phyloP scores from a whole-genome alignment of 139 green algal species.

The Micromonas pusilla region DNA sequence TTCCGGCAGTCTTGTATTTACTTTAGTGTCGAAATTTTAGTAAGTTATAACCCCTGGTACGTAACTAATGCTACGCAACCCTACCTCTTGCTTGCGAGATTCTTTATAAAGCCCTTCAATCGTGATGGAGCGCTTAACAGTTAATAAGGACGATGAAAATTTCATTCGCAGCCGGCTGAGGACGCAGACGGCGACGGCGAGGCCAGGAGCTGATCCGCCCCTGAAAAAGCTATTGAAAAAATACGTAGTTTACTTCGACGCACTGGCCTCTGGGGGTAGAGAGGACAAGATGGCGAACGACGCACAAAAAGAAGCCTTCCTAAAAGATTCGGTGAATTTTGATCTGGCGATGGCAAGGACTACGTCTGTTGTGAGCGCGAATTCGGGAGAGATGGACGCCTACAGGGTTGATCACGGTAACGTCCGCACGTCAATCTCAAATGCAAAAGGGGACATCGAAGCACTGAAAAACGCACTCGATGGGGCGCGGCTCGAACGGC shows the following conservation, averaged over 20 bases:
- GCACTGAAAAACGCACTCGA: conserved; percentile 47
- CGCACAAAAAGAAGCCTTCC: conserved; percentile 19
- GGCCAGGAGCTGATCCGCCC: conserved; percentile 32
- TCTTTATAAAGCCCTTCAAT: no score
- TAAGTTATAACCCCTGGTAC: no score
- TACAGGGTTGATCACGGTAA: conserved; percentile 16
- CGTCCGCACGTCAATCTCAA: not conserved
- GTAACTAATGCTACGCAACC: no score
- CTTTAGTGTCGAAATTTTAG: no score
- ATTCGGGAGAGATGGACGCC: conserved; percentile 40
- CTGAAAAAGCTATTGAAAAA: conserved; percentile 48
- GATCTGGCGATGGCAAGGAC: conserved; percentile 38
- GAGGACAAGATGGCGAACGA: conserved; percentile 21
- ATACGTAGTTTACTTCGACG: conserved; percentile 24
- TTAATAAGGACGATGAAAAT: not conserved
- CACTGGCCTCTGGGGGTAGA: not conserved
- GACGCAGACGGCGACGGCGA: not conserved
- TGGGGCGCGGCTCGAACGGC: conserved; percentile 36
- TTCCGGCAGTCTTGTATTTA: no score
- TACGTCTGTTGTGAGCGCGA: conserved; percentile 36
- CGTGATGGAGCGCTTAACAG: no score
- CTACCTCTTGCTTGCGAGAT: no score
- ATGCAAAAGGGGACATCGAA: conserved; percentile 32
- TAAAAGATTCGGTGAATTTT: conserved; percentile 34
- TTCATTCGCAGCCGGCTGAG: not conserved